Conservation (phyloP, 805 yeast genomes). For the Candida sphagnicola region DNA sequence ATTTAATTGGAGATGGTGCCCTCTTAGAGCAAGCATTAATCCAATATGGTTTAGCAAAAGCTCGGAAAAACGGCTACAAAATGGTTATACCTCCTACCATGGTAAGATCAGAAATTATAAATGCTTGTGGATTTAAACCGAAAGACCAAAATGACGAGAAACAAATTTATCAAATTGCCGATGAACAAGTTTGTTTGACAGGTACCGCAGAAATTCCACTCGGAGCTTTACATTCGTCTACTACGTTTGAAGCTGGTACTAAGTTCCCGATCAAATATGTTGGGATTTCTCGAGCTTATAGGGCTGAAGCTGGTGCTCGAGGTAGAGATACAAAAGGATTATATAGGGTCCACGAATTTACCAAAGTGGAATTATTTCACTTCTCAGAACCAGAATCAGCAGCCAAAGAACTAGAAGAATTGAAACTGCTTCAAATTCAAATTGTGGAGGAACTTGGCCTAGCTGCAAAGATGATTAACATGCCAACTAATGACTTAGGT, state of each 20-base stretch:
- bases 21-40: conserved; percentile 84
- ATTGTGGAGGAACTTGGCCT: conserved; percentile 68
- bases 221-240: conserved; percentile 70
- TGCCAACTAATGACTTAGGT: conserved; percentile 91
- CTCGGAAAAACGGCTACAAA: conserved; percentile 62
- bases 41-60: conserved; percentile 68
- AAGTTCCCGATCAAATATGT: conserved; percentile 58
- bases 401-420: conserved; percentile 48
- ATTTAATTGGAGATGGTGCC: conserved; percentile 80
- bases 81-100: conserved; percentile 83
- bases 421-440: conserved; percentile 61
- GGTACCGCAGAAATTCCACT: conserved; percentile 97
- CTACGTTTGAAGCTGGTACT: conserved; percentile 30
- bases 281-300: conserved; percentile 80
- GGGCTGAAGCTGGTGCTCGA: conserved; percentile 97
- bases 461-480: conserved; percentile 73
- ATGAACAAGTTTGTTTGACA: conserved; percentile 60
- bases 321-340: conserved; percentile 91
- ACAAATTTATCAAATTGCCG: conserved; percentile 69
- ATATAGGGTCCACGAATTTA: conserved; percentile 93
- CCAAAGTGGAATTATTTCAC: conserved; percentile 87
- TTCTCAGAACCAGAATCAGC: conserved; percentile 55
- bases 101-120: conserved; percentile 69
- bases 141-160: conserved; percentile 82
- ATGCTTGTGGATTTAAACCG: conserved; percentile 94